Conservation (phyloP, 2,329 filamentous ascomycete species). For the Xylaria sp. region DNA sequence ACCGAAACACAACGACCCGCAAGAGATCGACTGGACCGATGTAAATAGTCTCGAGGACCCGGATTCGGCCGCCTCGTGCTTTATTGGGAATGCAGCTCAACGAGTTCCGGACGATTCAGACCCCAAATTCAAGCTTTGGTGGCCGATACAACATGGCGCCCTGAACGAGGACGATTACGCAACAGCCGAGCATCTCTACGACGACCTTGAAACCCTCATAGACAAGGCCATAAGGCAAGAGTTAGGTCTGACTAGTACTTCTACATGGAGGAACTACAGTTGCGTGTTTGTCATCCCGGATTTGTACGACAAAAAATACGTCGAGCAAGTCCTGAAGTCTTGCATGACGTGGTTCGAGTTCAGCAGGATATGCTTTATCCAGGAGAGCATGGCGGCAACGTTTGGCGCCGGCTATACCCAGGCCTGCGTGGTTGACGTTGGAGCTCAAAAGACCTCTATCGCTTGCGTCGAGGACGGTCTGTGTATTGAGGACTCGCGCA, state of each 20-base stretch:
- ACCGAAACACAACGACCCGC: conserved; percentile 91
- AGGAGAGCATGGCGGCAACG: conserved; percentile 93
- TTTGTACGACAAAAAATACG: conserved; percentile 93
- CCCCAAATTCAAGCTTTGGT: conserved; percentile 91
- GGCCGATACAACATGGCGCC: conserved; percentile 88
- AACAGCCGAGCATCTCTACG: conserved; percentile 80
- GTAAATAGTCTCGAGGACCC: conserved; percentile 74
- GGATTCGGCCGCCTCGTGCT: conserved; percentile 69
- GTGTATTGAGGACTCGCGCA: conserved; percentile 90
- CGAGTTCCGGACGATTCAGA: conserved; percentile 89
- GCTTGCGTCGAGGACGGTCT: conserved; percentile 97
- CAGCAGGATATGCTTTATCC: conserved; percentile 88
- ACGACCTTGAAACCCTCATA: conserved; percentile 88
- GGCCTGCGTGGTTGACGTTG: conserved; percentile 94
- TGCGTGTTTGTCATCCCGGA: conserved; percentile 98
- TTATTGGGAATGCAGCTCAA: conserved; percentile 83
- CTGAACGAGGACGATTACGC: conserved; percentile 91
- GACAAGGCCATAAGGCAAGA: conserved; percentile 90
- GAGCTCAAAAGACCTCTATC: conserved; percentile 96
- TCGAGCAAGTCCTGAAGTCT: conserved; percentile 84
- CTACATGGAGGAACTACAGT: conserved; percentile 89
- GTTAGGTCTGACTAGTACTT: conserved; percentile 79
- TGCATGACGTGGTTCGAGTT: conserved; percentile 92
- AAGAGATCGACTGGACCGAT: conserved; percentile 96
- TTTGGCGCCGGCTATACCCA: conserved; percentile 96